Evolutionary conservation across 2,329 filamentous ascomycete genomes (phyloP).

Genomic region (Aspergillus quadricinctus): DNA sequence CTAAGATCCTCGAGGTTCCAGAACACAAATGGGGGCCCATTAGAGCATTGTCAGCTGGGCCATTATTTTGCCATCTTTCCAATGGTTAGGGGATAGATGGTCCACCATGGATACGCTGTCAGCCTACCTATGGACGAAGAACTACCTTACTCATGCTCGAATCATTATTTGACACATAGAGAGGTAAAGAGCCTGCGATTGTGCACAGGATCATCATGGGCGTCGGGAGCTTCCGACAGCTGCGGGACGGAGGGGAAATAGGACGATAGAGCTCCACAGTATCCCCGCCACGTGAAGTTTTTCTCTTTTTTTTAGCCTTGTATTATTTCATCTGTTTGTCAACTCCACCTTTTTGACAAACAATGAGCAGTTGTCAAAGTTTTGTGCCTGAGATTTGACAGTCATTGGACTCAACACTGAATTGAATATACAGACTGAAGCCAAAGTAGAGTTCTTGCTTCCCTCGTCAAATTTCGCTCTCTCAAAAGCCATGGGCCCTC

Average conservation of each 20-base stretch:
- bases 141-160: background rate
- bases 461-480: background rate
- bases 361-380: background rate
- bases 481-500: slow-evolving; percentile 57
- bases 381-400: background rate
- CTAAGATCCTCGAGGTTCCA: background rate
- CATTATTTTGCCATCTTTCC: background rate
- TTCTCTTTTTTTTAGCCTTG: background rate
- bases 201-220: background rate
- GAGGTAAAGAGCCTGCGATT: background rate
- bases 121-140: background rate
- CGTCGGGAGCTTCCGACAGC: background rate
- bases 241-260: background rate
- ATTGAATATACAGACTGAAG: background rate
- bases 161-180: background rate
- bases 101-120: background rate
- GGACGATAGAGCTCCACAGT: background rate
- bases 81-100: background rate
- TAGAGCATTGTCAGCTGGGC: background rate
- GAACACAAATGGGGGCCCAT: background rate
- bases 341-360: background rate
- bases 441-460: background rate
- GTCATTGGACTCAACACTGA: background rate
- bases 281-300: background rate
- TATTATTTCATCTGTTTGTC: background rate